Conservation (phyloP, 2,329 filamentous ascomycete genomes). For the Diaporthe destruens region DNA sequence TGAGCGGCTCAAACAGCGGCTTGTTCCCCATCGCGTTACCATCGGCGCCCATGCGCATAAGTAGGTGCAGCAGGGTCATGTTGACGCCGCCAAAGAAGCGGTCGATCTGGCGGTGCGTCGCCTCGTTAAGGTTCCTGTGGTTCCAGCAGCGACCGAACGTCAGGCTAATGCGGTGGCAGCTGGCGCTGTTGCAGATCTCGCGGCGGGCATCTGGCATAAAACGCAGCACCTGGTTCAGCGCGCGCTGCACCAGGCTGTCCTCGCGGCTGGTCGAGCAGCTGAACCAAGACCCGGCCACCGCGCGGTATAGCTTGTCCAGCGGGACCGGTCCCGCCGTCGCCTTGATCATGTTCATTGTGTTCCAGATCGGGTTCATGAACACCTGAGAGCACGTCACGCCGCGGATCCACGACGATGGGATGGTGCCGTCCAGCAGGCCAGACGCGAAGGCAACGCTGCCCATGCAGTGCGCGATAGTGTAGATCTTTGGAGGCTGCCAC, state of each 20-base stretch:
- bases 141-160: conserved; percentile 75
- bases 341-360: conserved; percentile 68
- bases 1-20: conserved; percentile 61
- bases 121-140: conserved; percentile 74
- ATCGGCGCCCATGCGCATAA: conserved; percentile 67
- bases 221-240: conserved; percentile 68
- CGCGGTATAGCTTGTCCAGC: conserved; percentile 62
- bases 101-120: conserved; percentile 72
- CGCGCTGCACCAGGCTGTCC: conserved; percentile 62
- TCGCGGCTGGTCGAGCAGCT: conserved; percentile 61
- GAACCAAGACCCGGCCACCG: conserved; percentile 67
- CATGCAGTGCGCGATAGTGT: conserved; percentile 73
- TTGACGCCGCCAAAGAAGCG: conserved; percentile 73
- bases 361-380: conserved; percentile 74
- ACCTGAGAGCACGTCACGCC: conserved; percentile 72
- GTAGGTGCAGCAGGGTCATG: conserved; percentile 67
- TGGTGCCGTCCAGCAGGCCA: conserved; percentile 72
- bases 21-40: conserved; percentile 66
- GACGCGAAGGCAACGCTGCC: conserved; percentile 69
- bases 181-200: conserved; percentile 72
- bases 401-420: conserved; percentile 67
- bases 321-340: conserved; percentile 60
- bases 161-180: conserved; percentile 71
- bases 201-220: conserved; percentile 66
- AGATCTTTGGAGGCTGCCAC: conserved; percentile 55